Conservation (phyloP, 2,329 filamentous ascomycete genomes). For the Botrytis sinoallii region DNA sequence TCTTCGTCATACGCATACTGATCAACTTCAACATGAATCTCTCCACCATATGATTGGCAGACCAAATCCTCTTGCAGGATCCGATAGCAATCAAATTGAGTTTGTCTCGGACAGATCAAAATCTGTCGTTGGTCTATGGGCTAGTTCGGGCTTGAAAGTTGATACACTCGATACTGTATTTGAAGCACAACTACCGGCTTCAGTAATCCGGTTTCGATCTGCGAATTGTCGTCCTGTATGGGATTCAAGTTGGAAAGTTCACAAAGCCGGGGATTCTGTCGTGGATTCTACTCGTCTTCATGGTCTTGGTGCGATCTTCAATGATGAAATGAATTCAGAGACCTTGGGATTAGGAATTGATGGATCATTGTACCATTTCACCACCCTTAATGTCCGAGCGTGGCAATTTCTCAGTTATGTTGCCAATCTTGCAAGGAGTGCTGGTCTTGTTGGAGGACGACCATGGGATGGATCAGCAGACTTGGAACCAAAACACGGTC, state of each 20-base stretch:
- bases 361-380: slow-evolving; percentile 68
- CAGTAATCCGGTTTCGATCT: slow-evolving; percentile 54
- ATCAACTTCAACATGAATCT: slow-evolving; percentile 36
- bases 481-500: slow-evolving; percentile 42
- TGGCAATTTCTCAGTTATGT: slow-evolving; percentile 71
- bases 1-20: slow-evolving; percentile 34
- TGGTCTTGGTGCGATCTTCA: background rate
- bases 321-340: slow-evolving; percentile 37
- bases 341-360: slow-evolving; percentile 65
- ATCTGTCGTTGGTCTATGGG: slow-evolving; percentile 36
- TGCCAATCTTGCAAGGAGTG: slow-evolving; percentile 61
- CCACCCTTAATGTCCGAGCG: slow-evolving; percentile 57
- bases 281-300: background rate
- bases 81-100: slow-evolving; percentile 24
- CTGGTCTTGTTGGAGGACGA: slow-evolving; percentile 50
- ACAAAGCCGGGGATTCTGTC: background rate
- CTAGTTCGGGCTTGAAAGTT: slow-evolving; percentile 31
- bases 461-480: slow-evolving; percentile 34
- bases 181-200: slow-evolving; percentile 53
- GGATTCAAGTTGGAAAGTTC: slow-evolving; percentile 29
- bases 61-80: background rate
- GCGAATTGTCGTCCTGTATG: slow-evolving; percentile 46
- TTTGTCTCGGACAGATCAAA: slow-evolving; percentile 37
- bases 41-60: slow-evolving; percentile 29
- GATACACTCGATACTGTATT: slow-evolving; percentile 45